Conservation (phyloP, 805 yeast species). For the Myxozyma monticola region DNA sequence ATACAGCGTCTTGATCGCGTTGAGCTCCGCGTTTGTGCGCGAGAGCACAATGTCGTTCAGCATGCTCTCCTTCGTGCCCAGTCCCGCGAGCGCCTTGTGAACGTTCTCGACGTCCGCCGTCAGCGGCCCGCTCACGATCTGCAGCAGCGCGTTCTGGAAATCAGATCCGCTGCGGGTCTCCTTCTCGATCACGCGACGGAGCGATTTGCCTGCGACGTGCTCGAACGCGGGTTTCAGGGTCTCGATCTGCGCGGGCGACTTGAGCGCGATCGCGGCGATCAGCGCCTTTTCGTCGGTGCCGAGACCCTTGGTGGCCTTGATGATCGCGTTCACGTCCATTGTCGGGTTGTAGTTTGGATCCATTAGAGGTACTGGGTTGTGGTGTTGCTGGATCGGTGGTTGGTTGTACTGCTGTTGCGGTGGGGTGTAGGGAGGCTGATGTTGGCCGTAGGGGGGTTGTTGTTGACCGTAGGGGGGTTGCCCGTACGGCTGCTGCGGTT, state of each 20-base stretch:
- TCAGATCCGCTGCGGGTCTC: conserved; percentile 26
- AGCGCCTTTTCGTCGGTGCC: conserved; percentile 32
- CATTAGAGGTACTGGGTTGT: too few relatives aligned
- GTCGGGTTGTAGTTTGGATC: conserved; percentile 30
- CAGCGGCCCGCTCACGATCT: conserved; percentile 29
- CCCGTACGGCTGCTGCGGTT: conserved; percentile 5
- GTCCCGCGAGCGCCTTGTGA: conserved; percentile 25
- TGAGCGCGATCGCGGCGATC: conserved; percentile 22
- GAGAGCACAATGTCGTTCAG: conserved; percentile 30
- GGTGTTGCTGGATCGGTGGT: conserved; percentile 1
- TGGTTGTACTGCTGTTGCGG: conserved; percentile 2
- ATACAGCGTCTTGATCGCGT: conserved; percentile 29
- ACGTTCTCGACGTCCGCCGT: conserved; percentile 29
- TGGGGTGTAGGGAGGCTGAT: conserved; percentile 2
- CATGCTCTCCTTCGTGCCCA: conserved; percentile 31
- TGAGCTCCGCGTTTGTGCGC: conserved; percentile 29
- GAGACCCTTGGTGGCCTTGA: conserved; percentile 32
- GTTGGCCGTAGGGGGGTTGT: background rate
- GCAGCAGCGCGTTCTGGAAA: conserved; percentile 27
- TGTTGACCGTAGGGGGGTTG: conserved; percentile 2
- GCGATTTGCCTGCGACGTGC: conserved; percentile 22
- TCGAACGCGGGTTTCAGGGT: conserved; percentile 21
- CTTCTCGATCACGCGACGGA: conserved; percentile 25
- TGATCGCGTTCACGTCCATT: conserved; percentile 23
- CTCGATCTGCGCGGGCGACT: conserved; percentile 28